Evolutionary conservation across 2,329 filamentous ascomycete genomes (phyloP), one percentile per base, ranked within the genome.

Genomic region (Neofusicoccum kwambonambiense): DNA sequence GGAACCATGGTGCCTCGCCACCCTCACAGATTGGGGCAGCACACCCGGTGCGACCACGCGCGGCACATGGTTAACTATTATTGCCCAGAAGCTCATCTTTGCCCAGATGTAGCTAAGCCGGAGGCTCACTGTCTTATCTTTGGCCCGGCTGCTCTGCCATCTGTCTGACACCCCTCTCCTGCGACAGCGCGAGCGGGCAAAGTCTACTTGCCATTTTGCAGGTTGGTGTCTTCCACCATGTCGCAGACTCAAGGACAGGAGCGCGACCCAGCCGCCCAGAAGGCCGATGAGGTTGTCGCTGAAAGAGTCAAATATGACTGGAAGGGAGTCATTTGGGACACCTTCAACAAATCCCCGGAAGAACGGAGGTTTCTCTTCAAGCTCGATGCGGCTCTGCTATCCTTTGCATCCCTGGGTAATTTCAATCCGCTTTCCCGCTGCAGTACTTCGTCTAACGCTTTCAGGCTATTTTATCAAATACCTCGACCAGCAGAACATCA

Each of bases 381-480:
- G 60, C 69, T 73, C 2, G 71, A 73, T 52, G 67, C 70, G 6
- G 80, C 78, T 1, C 75, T 85, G 37, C 69, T 85, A 22, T 81
- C 80, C 0, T 83, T 84, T 72, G 79, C 81, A 3, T 75, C 73
- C 11, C 68, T 79, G 15, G 80, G 81, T 78, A 68, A 62, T 68
- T 69, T 66, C 7, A 70, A 37, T 19, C 42, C 17, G 1, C 3
- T 1, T 11, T n/a, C 22, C 68, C 13, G 51, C 7, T 19, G 22
- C 35, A 41, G 4, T 22, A 15, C 2, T 4, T 31, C 27, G 27
- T 4, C 31, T 49, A 62, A 56, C 34, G 34, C 44, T 47, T 1
- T 15, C 52, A 81, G 80, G 80, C 0, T 84, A 83, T 65, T 82
- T 84, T 64, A 81, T 84, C 68, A 84, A 84, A 64, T 80, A 82